A percentile compares a stretch with the other conserved stretches of the same genome.
Conservation (phyloP, 805 yeast species). For the Priceomyces haplophilus region DNA sequence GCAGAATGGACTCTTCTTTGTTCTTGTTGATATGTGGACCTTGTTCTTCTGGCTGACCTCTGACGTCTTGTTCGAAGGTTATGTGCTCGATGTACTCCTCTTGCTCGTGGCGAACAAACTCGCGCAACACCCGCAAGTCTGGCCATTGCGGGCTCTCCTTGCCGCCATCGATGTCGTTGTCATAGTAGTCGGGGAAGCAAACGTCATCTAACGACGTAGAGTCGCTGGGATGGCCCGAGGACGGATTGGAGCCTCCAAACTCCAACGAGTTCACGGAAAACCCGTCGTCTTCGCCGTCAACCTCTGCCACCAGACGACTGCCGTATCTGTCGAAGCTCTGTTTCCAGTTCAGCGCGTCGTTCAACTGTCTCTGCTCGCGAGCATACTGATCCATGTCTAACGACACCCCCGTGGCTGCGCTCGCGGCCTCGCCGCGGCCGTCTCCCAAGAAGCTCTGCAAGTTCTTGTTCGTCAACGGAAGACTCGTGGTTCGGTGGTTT, state of each 20-base stretch:
- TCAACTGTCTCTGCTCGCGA: constrained; percentile 26
- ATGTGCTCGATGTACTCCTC: constrained; percentile 21
- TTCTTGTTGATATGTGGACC: neutral
- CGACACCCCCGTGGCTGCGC: constrained; percentile 24
- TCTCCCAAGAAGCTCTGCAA: constrained; percentile 25
- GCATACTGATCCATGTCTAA: constrained; percentile 41
- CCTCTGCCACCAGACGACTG: constrained; percentile 3
- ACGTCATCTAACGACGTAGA: constrained; percentile 87
- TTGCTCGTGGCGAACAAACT: constrained; percentile 70
- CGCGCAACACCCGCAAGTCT: constrained; percentile 69
- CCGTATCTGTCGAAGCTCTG: constrained; percentile 10
- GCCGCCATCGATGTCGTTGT: constrained; percentile 14
- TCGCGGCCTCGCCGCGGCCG: constrained; percentile 10
- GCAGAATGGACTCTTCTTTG: neutral
- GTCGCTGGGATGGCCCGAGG: constrained; percentile 57
- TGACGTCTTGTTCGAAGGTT: neutral
- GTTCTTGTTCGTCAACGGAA: constrained; percentile 39
- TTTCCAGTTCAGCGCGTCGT: constrained; percentile 12
- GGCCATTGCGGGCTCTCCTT: constrained; percentile 63
- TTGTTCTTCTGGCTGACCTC: neutral
- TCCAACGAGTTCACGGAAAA: constrained; percentile 29
- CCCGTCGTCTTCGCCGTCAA: constrained; percentile 10
- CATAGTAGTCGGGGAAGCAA: constrained; percentile 76
- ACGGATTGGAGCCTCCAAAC: constrained; percentile 59
- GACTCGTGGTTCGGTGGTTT: neutral